These are phyloP conservation scores for Fusarium bulbicola DNA, from an alignment of 2,329 filamentous ascomycete genomes.

Conservation along the genomic window DNA sequence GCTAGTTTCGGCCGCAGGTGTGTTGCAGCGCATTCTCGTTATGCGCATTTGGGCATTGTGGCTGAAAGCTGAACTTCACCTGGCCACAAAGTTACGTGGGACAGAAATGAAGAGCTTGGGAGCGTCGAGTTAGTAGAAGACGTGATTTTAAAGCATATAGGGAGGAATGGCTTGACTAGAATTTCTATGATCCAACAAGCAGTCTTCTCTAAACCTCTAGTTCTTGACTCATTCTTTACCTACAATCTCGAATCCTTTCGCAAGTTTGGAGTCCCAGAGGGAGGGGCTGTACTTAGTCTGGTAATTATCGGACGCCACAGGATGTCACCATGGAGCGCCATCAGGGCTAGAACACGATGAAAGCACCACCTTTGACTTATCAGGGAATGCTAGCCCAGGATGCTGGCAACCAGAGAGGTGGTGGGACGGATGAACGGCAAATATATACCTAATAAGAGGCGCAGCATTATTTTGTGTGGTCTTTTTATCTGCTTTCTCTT, in stretches of 20 bases:
- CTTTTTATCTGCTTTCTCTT: accelerated
- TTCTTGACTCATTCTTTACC: background rate
- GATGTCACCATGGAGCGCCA: background rate
- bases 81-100: background rate
- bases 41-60: background rate
- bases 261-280: background rate
- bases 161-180: accelerated
- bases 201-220: background rate
- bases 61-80: background rate
- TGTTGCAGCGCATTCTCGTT: background rate
- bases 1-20: background rate
- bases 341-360: background rate
- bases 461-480: background rate
- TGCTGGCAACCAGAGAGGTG: background rate
- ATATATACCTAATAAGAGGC: background rate
- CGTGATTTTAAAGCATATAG: accelerated
- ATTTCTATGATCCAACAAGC: accelerated
- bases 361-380: background rate
- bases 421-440: background rate
- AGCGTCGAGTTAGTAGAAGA: background rate
- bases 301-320: background rate
- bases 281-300: background rate
- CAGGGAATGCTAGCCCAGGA: background rate
- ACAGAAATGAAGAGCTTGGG: background rate
- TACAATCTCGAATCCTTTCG: background rate